Conservation (phyloP, 768 basidiomycete species). For the Tulasnella sp. region DNA sequence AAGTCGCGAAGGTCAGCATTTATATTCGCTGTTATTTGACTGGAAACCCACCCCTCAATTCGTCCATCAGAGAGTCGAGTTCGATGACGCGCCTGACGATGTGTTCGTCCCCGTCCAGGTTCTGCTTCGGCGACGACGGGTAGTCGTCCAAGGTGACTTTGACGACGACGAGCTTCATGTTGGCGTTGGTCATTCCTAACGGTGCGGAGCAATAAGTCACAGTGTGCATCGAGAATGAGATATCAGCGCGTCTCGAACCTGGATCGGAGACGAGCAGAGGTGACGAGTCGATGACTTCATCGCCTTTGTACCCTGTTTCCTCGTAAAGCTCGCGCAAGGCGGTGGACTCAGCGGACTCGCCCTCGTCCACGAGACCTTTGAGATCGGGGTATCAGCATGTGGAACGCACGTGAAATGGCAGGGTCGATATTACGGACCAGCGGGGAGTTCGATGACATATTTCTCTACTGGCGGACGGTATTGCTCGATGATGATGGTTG, state of each 20-base stretch:
- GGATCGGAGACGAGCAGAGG: conserved; percentile 59
- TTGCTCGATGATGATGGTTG: conserved; percentile 82
- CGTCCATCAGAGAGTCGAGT: conserved; percentile 24
- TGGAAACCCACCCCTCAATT: conserved; percentile 24
- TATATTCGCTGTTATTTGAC: background rate
- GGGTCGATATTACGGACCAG: conserved; percentile 29
- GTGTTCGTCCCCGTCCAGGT: conserved; percentile 48
- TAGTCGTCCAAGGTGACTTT: conserved; percentile 49
- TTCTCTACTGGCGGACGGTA: conserved; percentile 80
- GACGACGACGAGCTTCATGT: conserved; percentile 77
- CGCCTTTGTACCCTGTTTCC: conserved; percentile 80
- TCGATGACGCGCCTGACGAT: conserved; percentile 29
- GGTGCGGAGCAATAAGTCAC: no score
- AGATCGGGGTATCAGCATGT: conserved; percentile 14
- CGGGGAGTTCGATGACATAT: conserved; percentile 58
- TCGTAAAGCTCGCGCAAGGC: conserved; percentile 85
- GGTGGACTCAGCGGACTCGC: conserved; percentile 67
- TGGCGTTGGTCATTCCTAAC: conserved; percentile 94
- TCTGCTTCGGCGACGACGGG: conserved; percentile 43
- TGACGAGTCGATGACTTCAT: conserved; percentile 48
- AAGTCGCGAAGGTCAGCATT: background rate
- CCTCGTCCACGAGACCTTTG: conserved; percentile 71
- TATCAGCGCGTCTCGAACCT: conserved; percentile 39
- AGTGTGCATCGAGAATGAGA: no score
- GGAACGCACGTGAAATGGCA: background rate